phyloP scores from a whole-genome alignment of 306 rosid genomes.

The Glycine latifolia region DNA sequence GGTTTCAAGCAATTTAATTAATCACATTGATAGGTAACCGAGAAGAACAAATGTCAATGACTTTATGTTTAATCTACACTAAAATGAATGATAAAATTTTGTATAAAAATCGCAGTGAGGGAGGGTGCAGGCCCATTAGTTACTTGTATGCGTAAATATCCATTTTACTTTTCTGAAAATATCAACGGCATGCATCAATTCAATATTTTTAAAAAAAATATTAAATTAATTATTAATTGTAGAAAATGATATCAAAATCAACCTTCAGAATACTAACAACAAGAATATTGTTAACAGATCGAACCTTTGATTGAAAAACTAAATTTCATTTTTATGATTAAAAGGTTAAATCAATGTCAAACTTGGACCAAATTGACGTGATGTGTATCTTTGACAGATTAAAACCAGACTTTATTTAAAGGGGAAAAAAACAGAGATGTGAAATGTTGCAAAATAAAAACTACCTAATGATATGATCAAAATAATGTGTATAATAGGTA shows the following conservation, averaged over 20 bases:
- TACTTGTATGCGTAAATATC: no score
- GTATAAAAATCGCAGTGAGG: neutral
- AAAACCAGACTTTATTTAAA: neutral
- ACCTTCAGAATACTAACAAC: neutral
- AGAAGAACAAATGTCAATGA: no score
- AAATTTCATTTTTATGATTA: neutral
- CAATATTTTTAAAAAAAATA: neutral
- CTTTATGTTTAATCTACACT: neutral
- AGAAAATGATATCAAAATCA: neutral
- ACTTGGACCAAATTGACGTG: neutral
- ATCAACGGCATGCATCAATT: neutral
- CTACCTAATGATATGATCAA: no score
- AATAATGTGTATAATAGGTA: no score
- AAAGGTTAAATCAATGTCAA: neutral
- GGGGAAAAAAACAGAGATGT: neutral
- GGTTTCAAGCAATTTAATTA: neutral
- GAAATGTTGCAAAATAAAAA: no score
- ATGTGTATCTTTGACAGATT: neutral
- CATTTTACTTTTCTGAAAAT: neutral
- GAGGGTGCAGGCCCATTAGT: no score
- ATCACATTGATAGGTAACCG: no score
- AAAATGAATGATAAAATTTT: no score
- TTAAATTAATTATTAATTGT: neutral
- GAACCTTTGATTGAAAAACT: neutral
- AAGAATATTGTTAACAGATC: neutral